Evolutionary conservation across 2,329 filamentous ascomycete species (phyloP).

Genomic region (Alternaria gaisen): DNA sequence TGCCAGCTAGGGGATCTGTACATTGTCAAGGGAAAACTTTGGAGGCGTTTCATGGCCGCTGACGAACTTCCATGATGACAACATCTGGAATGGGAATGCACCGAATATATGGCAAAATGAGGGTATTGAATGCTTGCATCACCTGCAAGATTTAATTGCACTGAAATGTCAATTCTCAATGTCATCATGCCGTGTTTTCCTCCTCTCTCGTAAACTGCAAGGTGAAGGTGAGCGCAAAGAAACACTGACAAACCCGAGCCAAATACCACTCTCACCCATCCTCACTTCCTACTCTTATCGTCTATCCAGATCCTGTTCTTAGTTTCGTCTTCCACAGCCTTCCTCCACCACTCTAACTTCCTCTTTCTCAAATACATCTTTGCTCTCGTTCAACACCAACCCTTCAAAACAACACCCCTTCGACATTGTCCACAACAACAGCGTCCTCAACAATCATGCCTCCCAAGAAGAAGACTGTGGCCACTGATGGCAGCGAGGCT

Average conservation of each 20-base stretch:
- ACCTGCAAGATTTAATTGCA: background rate
- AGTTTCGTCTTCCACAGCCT: background rate
- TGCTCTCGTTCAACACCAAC: background rate
- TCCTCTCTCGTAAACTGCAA: background rate
- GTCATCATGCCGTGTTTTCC: background rate
- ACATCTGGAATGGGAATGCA: background rate
- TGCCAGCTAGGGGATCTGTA: background rate
- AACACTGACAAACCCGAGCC: background rate
- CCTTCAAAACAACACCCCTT: background rate
- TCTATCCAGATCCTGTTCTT: background rate
- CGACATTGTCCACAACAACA: background rate
- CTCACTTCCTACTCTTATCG: background rate
- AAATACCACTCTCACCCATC: background rate
- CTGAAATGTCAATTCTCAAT: background rate
- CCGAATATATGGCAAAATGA: background rate
- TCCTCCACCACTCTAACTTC: background rate
- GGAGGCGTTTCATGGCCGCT: background rate
- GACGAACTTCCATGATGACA: no score
- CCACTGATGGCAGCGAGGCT: background rate
- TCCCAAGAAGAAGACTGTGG: slow-evolving; percentile 17
- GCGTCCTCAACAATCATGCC: slow-evolving; percentile 7
- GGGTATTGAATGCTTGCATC: background rate
- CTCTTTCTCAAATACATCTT: background rate
- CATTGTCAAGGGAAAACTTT: fast-evolving
- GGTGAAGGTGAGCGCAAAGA: background rate